Evolutionary conservation across 2,329 filamentous ascomycete genomes (phyloP), one percentile per base, ranked within the genome.

Genomic region (Orbilia brochopaga): DNA sequence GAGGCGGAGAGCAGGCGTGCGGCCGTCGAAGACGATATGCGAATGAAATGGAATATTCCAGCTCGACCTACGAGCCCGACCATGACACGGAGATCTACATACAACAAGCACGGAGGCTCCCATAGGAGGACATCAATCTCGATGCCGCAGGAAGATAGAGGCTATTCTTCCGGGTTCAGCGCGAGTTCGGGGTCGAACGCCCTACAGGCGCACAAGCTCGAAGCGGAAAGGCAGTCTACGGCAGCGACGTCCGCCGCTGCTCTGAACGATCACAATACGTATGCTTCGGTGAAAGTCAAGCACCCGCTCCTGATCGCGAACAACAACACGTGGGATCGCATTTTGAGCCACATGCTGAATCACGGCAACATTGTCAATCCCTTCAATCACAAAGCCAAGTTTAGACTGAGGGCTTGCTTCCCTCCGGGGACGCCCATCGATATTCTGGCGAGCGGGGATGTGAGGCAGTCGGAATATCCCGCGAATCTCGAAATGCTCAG

Each of bases 291-390:
- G 19, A 69, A 63, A 42, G 58, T 69, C 44, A 46, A 52, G 4
- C 65, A 69, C 37, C 65, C 65, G 2, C 53, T 69, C 4, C 58
- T 69, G 0, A 63, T 69, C 15, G 53, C 65, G 11, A 69, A 69
- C 53, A 69, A 69, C 19, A 69, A 69, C 32, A 69, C 58, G 6
- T 69, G 65, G 65, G 62, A 69, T 35, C 65, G 24, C 24, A 69
- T 69, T 24, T 35, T 69, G 19, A 58, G 32, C 7, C 65, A 69
- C 44, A 63, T 69, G 65, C 65, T 53, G 24, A 69, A 69, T 21
- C 58, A 69, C 15, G 65, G 65, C n/a, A 69, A 52, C 21, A 69
- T 69, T 19, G 65, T 69, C n/a, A 69, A 69, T 30, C 65, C 65
- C 1, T 69, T 69, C 48, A 69, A 69, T 42, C 65, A 69, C 19